Evolutionary conservation across 768 basidiomycete genomes (phyloP).

Genomic region (Amanita rubescens): DNA sequence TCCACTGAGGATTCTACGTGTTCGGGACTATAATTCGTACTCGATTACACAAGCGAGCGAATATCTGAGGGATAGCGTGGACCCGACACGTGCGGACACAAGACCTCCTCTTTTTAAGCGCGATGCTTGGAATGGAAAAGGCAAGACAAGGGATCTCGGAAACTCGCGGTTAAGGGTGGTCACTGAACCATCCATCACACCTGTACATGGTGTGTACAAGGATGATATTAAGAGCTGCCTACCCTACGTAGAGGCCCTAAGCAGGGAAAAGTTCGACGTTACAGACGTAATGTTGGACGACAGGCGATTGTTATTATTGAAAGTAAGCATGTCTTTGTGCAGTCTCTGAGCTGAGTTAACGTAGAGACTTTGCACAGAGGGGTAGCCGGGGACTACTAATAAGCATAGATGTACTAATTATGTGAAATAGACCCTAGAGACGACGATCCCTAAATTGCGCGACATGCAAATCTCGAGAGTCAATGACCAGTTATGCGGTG

Average conservation of each 20-base stretch:
- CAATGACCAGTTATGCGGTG: background rate
- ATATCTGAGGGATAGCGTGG: background rate
- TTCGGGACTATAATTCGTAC: conserved; percentile 33
- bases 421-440: conserved; percentile 23
- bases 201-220: conserved; percentile 38
- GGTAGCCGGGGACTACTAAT: conserved; percentile 28
- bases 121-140: conserved; percentile 15
- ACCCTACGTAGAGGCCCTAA: conserved; percentile 45
- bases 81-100: background rate
- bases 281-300: conserved; percentile 57
- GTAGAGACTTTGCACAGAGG: conserved; percentile 25
- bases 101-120: background rate
- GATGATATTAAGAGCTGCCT: conserved; percentile 40
- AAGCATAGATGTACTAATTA: conserved; percentile 37
- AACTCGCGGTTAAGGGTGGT: conserved; percentile 28
- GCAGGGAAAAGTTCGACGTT: conserved; percentile 38
- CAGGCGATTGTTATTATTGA: conserved; percentile 38
- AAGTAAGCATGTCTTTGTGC: conserved; percentile 25
- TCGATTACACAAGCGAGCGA: conserved; percentile 12
- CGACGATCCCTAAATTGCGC: background rate
- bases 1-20: conserved; percentile 19
- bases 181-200: conserved; percentile 31
- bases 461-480: background rate
- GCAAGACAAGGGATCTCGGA: conserved; percentile 15
- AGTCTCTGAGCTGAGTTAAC: conserved; percentile 3